Conservation (phyloP, 1,284 basidiomycete species). For the Pseudozyma pruni region DNA sequence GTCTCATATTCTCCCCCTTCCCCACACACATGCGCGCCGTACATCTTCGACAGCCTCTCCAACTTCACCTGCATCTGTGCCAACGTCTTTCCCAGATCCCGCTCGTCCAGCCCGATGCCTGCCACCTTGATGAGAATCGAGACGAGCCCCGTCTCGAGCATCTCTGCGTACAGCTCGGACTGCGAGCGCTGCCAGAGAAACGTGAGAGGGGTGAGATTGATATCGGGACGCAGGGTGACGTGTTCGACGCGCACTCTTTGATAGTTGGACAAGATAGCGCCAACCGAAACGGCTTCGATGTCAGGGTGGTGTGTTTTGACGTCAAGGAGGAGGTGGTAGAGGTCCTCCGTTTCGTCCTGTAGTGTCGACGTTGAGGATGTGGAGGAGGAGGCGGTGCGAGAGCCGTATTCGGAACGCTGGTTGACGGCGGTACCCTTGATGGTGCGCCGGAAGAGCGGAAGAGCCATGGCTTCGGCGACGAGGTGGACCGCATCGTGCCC, state of each 20-base stretch:
- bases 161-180: slow-evolving; percentile 82
- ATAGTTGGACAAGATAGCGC: slow-evolving; percentile 97
- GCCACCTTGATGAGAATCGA: slow-evolving; percentile 95
- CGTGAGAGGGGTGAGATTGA: slow-evolving; percentile 81
- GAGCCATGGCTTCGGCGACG: slow-evolving; percentile 83
- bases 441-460: slow-evolving; percentile 84
- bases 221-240: slow-evolving; percentile 73
- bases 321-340: slow-evolving; percentile 78
- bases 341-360: slow-evolving; percentile 92
- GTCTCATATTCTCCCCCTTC: slow-evolving; percentile 99
- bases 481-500: slow-evolving; percentile 92
- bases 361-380: slow-evolving; percentile 16
- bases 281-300: slow-evolving; percentile 87
- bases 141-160: slow-evolving; percentile 82
- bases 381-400: slow-evolving; percentile 45
- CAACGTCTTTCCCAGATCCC: slow-evolving; percentile 82
- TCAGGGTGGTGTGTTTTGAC: slow-evolving; percentile 82
- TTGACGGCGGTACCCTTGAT: slow-evolving; percentile 86
- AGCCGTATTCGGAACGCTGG: slow-evolving; percentile 85
- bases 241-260: slow-evolving; percentile 97
- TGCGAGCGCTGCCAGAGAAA: slow-evolving; percentile 97
- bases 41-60: slow-evolving; percentile 78
- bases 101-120: slow-evolving; percentile 83
- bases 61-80: slow-evolving; percentile 80
- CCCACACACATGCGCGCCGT: slow-evolving; percentile 93